These are phyloP conservation scores for Colletotrichum nymphaeae DNA, from an alignment of 2,329 filamentous ascomycete genomes.

Conservation along the genomic window DNA sequence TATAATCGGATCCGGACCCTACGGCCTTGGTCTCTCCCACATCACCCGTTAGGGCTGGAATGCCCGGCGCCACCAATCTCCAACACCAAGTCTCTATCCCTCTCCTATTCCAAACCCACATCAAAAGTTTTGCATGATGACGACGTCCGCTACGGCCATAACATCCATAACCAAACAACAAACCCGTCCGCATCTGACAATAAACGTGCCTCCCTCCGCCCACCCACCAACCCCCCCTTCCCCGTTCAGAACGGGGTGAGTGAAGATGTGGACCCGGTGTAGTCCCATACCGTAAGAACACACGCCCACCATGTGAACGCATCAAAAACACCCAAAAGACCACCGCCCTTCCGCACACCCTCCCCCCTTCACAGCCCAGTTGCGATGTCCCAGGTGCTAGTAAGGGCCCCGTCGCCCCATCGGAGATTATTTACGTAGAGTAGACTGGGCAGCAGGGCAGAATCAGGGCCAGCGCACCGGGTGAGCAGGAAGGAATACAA, in stretches of 20 bases:
- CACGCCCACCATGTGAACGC: background rate
- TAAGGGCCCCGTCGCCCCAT: background rate
- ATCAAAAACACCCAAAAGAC: background rate
- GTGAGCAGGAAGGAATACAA: background rate
- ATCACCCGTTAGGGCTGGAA: conserved; percentile 1
- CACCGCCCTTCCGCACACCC: no score
- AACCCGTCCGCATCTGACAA: background rate
- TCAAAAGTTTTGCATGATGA: background rate
- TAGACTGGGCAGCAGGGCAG: background rate
- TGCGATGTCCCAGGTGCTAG: background rate
- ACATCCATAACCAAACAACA: background rate
- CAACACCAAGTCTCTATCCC: background rate
- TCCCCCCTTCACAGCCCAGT: background rate
- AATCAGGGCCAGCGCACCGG: background rate
- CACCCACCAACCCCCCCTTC: no score
- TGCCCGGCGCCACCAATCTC: background rate
- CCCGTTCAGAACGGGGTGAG: background rate
- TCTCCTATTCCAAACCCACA: background rate
- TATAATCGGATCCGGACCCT: background rate
- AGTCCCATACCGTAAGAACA: background rate
- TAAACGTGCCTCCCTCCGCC: background rate
- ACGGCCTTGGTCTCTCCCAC: background rate
- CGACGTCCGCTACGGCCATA: background rate
- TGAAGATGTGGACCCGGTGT: background rate
- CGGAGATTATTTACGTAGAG: background rate